Conservation (phyloP, 2,329 filamentous ascomycete species). For the Beauveria brongniartii region DNA sequence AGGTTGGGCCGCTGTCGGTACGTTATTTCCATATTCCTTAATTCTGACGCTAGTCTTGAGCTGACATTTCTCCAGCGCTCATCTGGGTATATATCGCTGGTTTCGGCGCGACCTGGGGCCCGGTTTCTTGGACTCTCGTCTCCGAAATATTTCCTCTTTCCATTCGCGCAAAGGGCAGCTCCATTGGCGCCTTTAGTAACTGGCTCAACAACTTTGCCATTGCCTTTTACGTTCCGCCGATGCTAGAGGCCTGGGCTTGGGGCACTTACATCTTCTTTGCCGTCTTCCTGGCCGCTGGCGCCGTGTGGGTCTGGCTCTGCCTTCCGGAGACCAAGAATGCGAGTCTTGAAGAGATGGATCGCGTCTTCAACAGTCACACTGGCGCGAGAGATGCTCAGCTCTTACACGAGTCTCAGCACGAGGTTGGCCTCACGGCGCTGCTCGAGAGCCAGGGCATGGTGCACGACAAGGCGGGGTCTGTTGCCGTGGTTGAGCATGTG, state of each 20-base stretch:
- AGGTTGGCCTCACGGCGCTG: constrained; percentile 16
- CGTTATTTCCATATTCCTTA: not conserved
- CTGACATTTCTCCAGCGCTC: constrained; percentile 15
- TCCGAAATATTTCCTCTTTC: constrained; percentile 39
- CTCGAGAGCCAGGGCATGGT: not conserved
- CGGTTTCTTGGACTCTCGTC: constrained; percentile 39
- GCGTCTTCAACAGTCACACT: constrained; percentile 36
- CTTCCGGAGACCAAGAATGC: constrained; percentile 48
- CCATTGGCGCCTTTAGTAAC: constrained; percentile 34
- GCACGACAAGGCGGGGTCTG: constrained; percentile 2
- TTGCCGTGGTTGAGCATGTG: not conserved
- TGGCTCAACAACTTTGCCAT: constrained; percentile 40
- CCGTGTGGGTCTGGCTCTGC: constrained; percentile 41
- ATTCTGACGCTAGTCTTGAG: not conserved
- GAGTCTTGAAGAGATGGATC: constrained; percentile 46
- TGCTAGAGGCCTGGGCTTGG: constrained; percentile 30
- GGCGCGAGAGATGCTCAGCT: constrained; percentile 20
- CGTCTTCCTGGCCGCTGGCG: constrained; percentile 36
- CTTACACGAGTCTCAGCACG: constrained; percentile 17
- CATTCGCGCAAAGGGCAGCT: constrained; percentile 35
- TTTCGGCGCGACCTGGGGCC: constrained; percentile 35
- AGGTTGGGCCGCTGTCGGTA: constrained; percentile 29
- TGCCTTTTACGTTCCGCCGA: constrained; percentile 36
- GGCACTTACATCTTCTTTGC: constrained; percentile 52
- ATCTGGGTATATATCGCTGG: constrained; percentile 44